phyloP scores from a whole-genome alignment of 2,329 filamentous ascomycete genomes.

The Bipolaris bicolor region DNA sequence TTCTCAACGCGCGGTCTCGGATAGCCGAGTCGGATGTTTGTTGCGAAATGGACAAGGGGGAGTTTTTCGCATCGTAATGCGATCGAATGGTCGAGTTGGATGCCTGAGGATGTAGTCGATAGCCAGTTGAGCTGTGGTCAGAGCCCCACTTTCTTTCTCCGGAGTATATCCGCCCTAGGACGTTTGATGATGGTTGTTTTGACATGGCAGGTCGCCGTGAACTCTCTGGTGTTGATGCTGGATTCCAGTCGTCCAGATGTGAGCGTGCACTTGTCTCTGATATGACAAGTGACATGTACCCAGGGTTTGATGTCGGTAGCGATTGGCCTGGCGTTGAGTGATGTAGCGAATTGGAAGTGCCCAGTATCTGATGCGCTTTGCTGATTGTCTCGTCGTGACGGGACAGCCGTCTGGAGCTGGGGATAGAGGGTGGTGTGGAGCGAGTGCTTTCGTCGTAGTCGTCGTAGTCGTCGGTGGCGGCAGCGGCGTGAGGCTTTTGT shows the following conservation, averaged over 20 bases:
- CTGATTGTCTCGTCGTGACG: conserved; percentile 33
- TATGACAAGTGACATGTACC: conserved; percentile 41
- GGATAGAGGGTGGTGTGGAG: conserved; percentile 27
- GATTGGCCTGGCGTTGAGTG: conserved; percentile 33
- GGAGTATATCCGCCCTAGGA: conserved; percentile 34
- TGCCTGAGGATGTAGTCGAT: conserved; percentile 37
- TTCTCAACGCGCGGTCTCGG: conserved; percentile 51
- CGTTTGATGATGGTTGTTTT: conserved; percentile 45
- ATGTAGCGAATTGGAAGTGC: conserved; percentile 41
- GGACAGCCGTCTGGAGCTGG: conserved; percentile 32
- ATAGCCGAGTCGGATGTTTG: conserved; percentile 54
- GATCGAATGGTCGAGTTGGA: conserved; percentile 52
- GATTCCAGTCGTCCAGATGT: conserved; percentile 31
- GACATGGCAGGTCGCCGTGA: conserved; percentile 32
- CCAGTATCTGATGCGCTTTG: conserved; percentile 49
- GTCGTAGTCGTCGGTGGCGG: conserved; percentile 2
- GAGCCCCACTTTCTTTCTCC: conserved; percentile 35
- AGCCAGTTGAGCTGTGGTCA: conserved; percentile 37
- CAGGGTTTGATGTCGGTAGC: conserved; percentile 33
- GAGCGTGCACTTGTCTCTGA: conserved; percentile 40
- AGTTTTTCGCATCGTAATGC: conserved; percentile 51
- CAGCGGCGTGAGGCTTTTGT: conserved; percentile 20
- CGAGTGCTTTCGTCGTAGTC: conserved; percentile 9
- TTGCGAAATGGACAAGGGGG: conserved; percentile 52
- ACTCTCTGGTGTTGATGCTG: conserved; percentile 29